phyloP scores from a whole-genome alignment of 2,329 filamentous ascomycete genomes.

The Chrysoporthe cubensis region DNA sequence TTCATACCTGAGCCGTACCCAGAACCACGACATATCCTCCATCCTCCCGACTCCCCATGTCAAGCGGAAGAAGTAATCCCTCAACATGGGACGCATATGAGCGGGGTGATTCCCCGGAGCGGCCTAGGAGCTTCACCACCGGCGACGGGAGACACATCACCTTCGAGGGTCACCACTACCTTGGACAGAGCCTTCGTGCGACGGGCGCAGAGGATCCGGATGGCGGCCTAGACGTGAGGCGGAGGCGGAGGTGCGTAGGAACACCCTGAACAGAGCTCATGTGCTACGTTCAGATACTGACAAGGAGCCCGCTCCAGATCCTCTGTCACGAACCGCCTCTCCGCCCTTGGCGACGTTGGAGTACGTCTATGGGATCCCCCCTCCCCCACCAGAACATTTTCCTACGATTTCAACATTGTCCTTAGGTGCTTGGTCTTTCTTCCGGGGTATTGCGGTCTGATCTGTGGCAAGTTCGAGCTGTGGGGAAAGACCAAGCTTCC shows the following conservation, averaged over 20 bases:
- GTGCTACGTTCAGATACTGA: slow-evolving; percentile 2
- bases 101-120: slow-evolving; percentile 44
- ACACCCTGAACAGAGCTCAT: slow-evolving; percentile 30
- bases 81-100: slow-evolving; percentile 53
- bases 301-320: slow-evolving; percentile 45
- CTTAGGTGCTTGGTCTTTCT: not conserved
- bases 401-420: too few species aligned
- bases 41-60: slow-evolving; percentile 18
- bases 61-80: slow-evolving; percentile 38
- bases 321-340: slow-evolving; percentile 61
- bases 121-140: slow-evolving; percentile 46
- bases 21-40: not conserved
- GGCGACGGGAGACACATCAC: slow-evolving; percentile 46
- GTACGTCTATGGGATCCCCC: not conserved
- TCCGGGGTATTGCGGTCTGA: not conserved
- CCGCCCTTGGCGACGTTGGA: slow-evolving; percentile 71
- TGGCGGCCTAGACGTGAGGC: slow-evolving; percentile 35
- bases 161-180: slow-evolving; percentile 51
- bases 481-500: too few species aligned
- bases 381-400: too few species aligned
- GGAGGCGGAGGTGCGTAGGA: slow-evolving; percentile 44
- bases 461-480: not conserved
- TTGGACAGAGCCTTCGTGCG: slow-evolving; percentile 43
- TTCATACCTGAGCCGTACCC: not conserved
- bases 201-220: slow-evolving; percentile 39